A percentile compares a stretch with the other conserved stretches of the same genome.
These are phyloP conservation scores for Leccinum variicolor DNA, from an alignment of 768 basidiomycete genomes.

Conservation along the genomic window DNA sequence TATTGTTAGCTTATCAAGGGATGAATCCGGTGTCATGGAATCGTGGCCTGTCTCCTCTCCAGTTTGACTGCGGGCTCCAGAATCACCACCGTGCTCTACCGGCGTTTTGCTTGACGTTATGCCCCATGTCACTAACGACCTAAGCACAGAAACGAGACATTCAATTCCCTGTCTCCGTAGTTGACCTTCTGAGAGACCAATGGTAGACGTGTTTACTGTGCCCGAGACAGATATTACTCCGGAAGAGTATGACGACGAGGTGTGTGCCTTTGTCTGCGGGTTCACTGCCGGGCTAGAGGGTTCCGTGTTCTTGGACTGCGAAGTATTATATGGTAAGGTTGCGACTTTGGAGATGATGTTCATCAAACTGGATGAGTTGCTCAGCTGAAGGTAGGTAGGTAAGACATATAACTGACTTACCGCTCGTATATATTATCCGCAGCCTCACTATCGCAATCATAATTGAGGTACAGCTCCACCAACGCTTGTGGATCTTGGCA, in stretches of 20 bases:
- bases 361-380: conserved; percentile 57
- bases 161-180: conserved; percentile 92
- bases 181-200: conserved; percentile 78
- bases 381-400: conserved; percentile 4
- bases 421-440: conserved; percentile 97
- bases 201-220: conserved; percentile 60
- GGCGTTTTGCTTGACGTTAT: conserved; percentile 42
- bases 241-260: conserved; percentile 52
- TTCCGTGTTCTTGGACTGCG: conserved; percentile 51
- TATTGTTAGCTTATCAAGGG: conserved; percentile 51
- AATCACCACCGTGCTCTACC: conserved; percentile 35
- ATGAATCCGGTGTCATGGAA: conserved; percentile 52
- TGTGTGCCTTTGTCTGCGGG: conserved; percentile 37
- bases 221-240: conserved; percentile 63
- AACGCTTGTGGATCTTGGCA: conserved; percentile 97
- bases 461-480: conserved; percentile 98
- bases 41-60: conserved; percentile 56
- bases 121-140: conserved; percentile 91
- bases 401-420: conserved; percentile 37
- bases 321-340: conserved; percentile 48
- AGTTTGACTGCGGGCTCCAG: conserved; percentile 42
- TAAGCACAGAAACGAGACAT: conserved; percentile 82
- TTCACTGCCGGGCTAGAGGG: conserved; percentile 59
- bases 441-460: conserved; percentile 95
- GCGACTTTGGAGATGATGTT: conserved; percentile 95